A percentile compares a stretch with the other conserved stretches of the same genome.
Conservation (phyloP, 208 protist genomes). For the Tritrichomonas musculus region DNA sequence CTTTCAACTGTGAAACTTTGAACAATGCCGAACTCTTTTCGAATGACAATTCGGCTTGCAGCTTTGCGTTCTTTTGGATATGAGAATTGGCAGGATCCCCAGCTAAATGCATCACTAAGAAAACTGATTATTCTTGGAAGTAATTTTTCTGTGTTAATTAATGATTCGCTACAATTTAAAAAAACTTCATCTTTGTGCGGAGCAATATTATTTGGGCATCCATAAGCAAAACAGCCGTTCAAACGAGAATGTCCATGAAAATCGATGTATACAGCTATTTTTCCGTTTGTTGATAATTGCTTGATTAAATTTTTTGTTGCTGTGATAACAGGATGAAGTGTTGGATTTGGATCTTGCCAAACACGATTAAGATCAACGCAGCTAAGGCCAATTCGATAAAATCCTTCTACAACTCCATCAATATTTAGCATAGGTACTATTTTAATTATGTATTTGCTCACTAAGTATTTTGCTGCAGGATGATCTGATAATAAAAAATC, state of each 20-base stretch:
- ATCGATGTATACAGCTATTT: neutral
- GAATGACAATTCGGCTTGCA: neutral
- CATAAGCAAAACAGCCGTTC: neutral
- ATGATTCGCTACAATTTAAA: no score
- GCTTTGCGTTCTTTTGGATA: neutral
- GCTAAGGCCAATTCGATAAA: conserved; percentile 81
- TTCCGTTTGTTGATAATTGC: neutral
- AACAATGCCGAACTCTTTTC: neutral
- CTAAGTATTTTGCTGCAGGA: conserved; percentile 9
- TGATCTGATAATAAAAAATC: conserved; percentile 8
- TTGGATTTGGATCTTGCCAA: conserved; percentile 57
- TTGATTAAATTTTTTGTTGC: neutral
- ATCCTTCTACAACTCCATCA: conserved; percentile 90
- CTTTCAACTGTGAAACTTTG: neutral
- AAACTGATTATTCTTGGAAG: neutral
- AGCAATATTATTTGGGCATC: conserved; percentile 1
- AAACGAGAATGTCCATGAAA: conserved; percentile 6
- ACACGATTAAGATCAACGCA: conserved; percentile 86
- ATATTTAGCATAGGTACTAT: conserved; percentile 88
- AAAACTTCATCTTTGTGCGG: no score
- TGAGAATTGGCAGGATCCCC: neutral
- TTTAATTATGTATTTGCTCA: neutral
- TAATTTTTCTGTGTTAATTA: neutral
- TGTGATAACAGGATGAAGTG: conserved; percentile 46
- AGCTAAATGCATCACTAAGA: neutral